Evolutionary conservation across 1,284 basidiomycete species (phyloP).

Genomic region (Leccinum pachyderme): DNA sequence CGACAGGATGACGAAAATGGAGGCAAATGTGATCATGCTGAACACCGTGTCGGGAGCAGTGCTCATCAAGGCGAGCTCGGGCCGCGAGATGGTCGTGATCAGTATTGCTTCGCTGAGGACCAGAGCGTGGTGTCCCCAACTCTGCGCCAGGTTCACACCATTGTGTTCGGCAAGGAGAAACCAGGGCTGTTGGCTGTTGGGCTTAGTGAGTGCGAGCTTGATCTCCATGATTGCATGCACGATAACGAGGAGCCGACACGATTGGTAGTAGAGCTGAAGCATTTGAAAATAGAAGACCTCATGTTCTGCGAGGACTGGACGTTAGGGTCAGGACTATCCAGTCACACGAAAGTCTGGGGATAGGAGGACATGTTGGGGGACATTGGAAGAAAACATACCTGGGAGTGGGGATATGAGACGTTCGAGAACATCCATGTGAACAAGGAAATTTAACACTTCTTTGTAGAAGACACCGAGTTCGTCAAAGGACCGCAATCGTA

Average conservation of each 20-base stretch:
- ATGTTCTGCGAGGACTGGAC: constrained; percentile 37
- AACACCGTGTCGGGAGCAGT: constrained; percentile 44
- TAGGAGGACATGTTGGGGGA: neutral
- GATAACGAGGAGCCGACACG: constrained; percentile 38
- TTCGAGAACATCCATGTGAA: constrained; percentile 37
- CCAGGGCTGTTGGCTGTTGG: constrained; percentile 29
- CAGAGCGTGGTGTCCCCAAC: constrained; percentile 42
- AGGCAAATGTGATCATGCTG: constrained; percentile 41
- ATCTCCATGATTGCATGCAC: constrained; percentile 39
- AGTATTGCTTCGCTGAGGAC: constrained; percentile 40
- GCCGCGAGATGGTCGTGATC: constrained; percentile 31
- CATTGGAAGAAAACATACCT: constrained; percentile 28
- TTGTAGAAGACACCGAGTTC: constrained; percentile 36
- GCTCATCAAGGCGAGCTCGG: constrained; percentile 36
- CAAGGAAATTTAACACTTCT: constrained; percentile 32
- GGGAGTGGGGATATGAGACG: constrained; percentile 39
- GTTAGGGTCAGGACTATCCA: constrained; percentile 29
- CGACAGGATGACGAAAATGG: constrained; percentile 39
- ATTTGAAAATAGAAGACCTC: constrained; percentile 43
- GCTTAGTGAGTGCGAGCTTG: constrained; percentile 29
- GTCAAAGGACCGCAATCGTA: constrained; percentile 28
- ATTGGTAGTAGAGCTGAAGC: constrained; percentile 37
- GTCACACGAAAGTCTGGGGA: constrained; percentile 1
- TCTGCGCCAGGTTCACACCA: constrained; percentile 35
- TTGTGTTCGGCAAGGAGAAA: constrained; percentile 34